Evolutionary conservation across 257 asterid species (phyloP), one percentile per base, ranked within the genome.

Genomic region (Petunia axillaris): DNA sequence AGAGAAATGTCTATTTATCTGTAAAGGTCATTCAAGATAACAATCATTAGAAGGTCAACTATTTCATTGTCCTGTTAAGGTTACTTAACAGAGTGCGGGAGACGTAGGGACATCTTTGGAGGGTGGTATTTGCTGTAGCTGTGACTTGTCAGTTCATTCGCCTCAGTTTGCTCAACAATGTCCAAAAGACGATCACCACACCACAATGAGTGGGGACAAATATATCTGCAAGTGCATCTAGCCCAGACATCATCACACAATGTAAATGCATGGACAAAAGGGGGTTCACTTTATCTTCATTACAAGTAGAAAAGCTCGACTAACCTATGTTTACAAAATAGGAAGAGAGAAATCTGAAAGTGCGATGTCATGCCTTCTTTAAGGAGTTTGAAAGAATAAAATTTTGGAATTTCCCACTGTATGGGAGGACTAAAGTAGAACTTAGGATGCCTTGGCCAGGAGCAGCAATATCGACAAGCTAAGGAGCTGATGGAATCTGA

Each of bases 61-160:
- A 64, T 64, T 64, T 64, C 46, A 37, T 64, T 64, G 8, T 37
- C 70, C 36, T 64, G 16, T 37, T 64, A 37, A 64, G 25, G 70
- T 64, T 64, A 43, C 44, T 64, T 37, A 64, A 37, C 25, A 64
- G 70, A 64, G 46, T n/a, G 50, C 10, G 35, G 35, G 10, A 39
- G 73, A 39, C 6, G 73, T 39, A 65, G 73, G 73, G 73, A 65
- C 73, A 39, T 65, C 73, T 11, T 14, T 65, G 73, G 50, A 36
- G 36, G 39, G 73, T 35, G 37, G 15, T 38, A 13, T n/a, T 65
- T 39, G 46, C 73, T 39, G 73, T 65, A 39, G 50, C 39, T 13
- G 50, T 65, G 50, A 6, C 35, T 65, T 39, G 73, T 64, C 50
- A 25, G 0, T 64, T 64, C 37, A 14, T 13, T 65, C 50, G 6